A percentile compares a stretch with the other conserved stretches of the same genome.
These are phyloP conservation scores for Claviceps citrina DNA, from an alignment of 2,329 filamentous ascomycete species.

Conservation along the genomic window DNA sequence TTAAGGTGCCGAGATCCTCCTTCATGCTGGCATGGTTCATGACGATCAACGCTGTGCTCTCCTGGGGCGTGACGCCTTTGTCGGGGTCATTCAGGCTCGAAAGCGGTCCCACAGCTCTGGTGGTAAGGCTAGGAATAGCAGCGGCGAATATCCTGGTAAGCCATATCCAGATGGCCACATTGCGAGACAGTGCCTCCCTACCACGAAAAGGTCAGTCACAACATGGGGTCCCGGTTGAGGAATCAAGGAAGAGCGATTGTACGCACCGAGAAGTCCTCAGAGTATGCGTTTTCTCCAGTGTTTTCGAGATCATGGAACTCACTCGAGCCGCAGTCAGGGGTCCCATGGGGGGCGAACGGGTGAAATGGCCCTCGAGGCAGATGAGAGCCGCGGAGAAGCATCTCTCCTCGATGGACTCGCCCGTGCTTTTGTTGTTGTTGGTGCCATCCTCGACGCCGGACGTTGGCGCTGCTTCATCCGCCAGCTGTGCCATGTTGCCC, in stretches of 20 bases:
- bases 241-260: background rate
- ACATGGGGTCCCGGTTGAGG: background rate
- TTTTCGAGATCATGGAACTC: constrained; percentile 41
- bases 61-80: constrained; percentile 42
- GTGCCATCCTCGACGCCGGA: constrained; percentile 9
- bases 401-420: constrained; percentile 46
- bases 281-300: constrained; percentile 48
- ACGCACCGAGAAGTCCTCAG: constrained; percentile 42
- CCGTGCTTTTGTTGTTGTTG: constrained; percentile 8
- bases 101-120: constrained; percentile 41
- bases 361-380: constrained; percentile 47
- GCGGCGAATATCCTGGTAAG: constrained; percentile 45
- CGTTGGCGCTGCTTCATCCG: constrained; percentile 11
- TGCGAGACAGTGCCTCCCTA: constrained; percentile 44
- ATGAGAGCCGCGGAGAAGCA: constrained; percentile 45
- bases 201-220: constrained; percentile 7
- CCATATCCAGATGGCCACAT: constrained; percentile 51
- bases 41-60: constrained; percentile 47
- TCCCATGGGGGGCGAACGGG: constrained; percentile 40
- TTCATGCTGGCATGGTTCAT: constrained; percentile 46
- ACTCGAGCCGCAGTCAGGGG: constrained; percentile 38
- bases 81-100: constrained; percentile 38
- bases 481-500: constrained; percentile 13
- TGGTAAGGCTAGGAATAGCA: constrained; percentile 44
- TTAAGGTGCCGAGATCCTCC: constrained; percentile 46